Conservation (phyloP, 2,329 filamentous ascomycete genomes). For the Venturia effusa region DNA sequence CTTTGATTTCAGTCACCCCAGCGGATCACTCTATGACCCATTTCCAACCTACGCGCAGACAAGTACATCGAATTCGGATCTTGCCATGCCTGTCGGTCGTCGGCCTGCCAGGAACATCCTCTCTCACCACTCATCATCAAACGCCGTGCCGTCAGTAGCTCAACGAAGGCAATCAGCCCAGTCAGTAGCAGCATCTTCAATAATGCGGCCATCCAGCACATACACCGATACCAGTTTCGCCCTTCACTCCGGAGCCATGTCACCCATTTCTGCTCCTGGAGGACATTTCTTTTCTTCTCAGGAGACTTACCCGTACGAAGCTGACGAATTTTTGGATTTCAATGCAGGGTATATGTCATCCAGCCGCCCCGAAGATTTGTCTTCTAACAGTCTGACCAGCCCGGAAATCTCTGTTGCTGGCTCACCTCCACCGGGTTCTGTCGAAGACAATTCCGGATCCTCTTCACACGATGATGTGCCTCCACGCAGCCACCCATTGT, state of each 20-base stretch:
- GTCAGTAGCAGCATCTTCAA: neutral
- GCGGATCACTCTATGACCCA: neutral
- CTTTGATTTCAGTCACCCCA: neutral
- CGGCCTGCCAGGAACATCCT: neutral
- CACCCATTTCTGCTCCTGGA: neutral
- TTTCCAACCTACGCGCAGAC: neutral
- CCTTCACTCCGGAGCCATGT: slow-evolving; percentile 4
- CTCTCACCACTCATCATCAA: neutral
- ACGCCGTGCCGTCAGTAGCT: neutral
- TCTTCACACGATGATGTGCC: slow-evolving; percentile 19
- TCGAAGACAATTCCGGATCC: slow-evolving; percentile 1
- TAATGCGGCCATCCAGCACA: neutral
- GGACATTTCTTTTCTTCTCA: neutral
- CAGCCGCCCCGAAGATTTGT: neutral
- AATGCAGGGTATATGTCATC: slow-evolving; percentile 3
- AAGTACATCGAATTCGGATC: neutral
- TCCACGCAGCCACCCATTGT: slow-evolving; percentile 50
- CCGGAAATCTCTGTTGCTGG: neutral
- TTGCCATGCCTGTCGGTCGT: neutral
- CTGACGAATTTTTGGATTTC: neutral
- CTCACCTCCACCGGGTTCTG: neutral
- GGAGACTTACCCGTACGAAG: slow-evolving; percentile 1
- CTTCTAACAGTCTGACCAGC: slow-evolving; percentile 5
- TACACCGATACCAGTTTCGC: neutral
- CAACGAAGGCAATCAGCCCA: neutral